Conservation (phyloP, 208 protist species). For the Herpetomonas samuelpessoai region DNA sequence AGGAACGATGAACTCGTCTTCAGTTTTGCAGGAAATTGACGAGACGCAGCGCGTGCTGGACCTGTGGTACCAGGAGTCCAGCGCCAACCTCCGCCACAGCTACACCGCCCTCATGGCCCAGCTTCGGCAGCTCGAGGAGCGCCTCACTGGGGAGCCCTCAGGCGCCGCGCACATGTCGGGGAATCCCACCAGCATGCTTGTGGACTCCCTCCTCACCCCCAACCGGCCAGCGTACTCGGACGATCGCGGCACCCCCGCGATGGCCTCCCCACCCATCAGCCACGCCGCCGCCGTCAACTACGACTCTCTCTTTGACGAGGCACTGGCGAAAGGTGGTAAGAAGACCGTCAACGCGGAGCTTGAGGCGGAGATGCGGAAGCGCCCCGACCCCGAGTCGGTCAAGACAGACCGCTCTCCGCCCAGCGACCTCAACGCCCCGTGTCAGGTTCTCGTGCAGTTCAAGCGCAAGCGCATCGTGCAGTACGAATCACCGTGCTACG, state of each 20-base stretch:
- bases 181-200: constrained; percentile 2
- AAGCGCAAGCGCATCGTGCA: constrained; percentile 85
- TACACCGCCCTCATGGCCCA: constrained; percentile 37
- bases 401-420: constrained; percentile 38
- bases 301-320: constrained; percentile 50
- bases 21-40: constrained; percentile 59
- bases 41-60: constrained; percentile 62
- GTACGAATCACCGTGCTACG: constrained; percentile 75
- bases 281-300: constrained; percentile 48
- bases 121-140: constrained; percentile 52
- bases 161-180: background rate
- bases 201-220: constrained; percentile 44
- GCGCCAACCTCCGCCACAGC: constrained; percentile 30
- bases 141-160: constrained; percentile 25
- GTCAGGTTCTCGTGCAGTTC: constrained; percentile 91
- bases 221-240: constrained; percentile 38
- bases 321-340: constrained; percentile 22
- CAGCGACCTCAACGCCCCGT: constrained; percentile 49
- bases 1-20: constrained; percentile 28
- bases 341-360: constrained; percentile 21
- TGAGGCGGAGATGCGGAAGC: constrained; percentile 46
- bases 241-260: constrained; percentile 40
- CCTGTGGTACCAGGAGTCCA: constrained; percentile 55
- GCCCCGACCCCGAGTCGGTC: constrained; percentile 49
- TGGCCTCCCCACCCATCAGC: constrained; percentile 52